Evolutionary conservation across 495 filamentous ascomycete genomes (phyloP).

Genomic region (Neurospora sp.): DNA sequence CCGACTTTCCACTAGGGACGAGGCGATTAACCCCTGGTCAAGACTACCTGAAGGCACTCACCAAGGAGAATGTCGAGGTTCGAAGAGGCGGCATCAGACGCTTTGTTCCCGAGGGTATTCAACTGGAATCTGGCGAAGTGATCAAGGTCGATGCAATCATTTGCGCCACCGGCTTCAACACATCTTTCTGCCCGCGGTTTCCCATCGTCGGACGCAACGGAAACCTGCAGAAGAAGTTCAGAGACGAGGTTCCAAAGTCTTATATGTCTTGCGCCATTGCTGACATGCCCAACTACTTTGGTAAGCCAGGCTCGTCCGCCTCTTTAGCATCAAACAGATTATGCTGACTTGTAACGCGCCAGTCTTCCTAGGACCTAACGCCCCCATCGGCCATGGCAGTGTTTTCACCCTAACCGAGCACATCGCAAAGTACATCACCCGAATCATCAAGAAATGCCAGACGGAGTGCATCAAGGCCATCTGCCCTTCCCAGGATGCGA

Average conservation of each 20-base stretch:
- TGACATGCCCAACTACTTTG: constrained; percentile 40
- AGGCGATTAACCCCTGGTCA: constrained; percentile 59
- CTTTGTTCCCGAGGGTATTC: constrained; percentile 50
- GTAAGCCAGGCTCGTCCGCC: constrained; percentile 18
- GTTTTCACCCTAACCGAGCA: constrained; percentile 39
- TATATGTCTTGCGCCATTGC: constrained; percentile 39
- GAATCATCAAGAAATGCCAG: constrained; percentile 35
- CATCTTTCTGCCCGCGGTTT: constrained; percentile 51
- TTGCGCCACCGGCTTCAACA: constrained; percentile 62
- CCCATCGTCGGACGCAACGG: constrained; percentile 45
- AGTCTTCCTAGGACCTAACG: constrained; percentile 41
- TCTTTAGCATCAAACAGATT: background rate
- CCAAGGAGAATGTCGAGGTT: constrained; percentile 49
- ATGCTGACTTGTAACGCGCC: constrained; percentile 9
- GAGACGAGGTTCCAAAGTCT: constrained; percentile 24
- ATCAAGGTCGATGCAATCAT: constrained; percentile 53
- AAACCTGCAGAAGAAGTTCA: constrained; percentile 35
- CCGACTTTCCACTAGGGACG: constrained; percentile 55
- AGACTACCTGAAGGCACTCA: constrained; percentile 56
- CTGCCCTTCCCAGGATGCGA: constrained; percentile 28
- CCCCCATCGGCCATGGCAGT: constrained; percentile 39
- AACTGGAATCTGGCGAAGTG: constrained; percentile 45
- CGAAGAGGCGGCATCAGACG: constrained; percentile 45
- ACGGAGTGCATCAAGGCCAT: constrained; percentile 33
- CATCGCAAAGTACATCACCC: constrained; percentile 36